Evolutionary conservation across 441 rosid genomes (phyloP).

Genomic region (Adansonia grandidieri): DNA sequence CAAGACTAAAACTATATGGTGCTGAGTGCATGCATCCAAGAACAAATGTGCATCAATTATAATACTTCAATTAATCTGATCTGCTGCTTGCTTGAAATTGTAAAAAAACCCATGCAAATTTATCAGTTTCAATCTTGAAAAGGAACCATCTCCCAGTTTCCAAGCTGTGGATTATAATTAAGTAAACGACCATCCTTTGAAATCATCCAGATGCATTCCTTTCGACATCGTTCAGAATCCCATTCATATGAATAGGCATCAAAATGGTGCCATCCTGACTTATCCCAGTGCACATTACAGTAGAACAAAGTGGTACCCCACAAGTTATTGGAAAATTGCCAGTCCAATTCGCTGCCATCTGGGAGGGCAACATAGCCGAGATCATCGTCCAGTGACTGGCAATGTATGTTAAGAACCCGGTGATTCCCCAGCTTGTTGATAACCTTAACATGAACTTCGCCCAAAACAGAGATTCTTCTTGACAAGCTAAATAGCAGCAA

Average conservation of each 20-base stretch:
- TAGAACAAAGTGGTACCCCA: conserved; percentile 31
- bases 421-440: background rate
- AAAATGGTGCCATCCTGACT: conserved; percentile 22
- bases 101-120: background rate
- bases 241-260: conserved; percentile 19
- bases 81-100: too few relatives aligned
- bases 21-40: too few relatives aligned
- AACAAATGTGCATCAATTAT: too few relatives aligned
- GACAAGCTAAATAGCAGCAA: background rate
- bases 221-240: conserved; percentile 22
- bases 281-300: conserved; percentile 27
- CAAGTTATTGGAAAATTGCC: conserved; percentile 28
- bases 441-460: background rate
- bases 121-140: conserved; percentile 4
- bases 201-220: conserved; percentile 22
- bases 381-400: conserved; percentile 25
- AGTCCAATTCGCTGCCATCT: conserved; percentile 20
- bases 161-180: background rate
- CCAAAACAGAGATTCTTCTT: background rate
- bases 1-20: too few relatives aligned
- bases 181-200: conserved; percentile 16
- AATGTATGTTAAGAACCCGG: conserved; percentile 24
- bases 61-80: too few relatives aligned
- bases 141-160: conserved; percentile 20
- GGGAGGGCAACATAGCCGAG: conserved; percentile 23